Base-by-base conservation (phyloP, 306 rosid species). In the Cicer bijugum region DNA sequence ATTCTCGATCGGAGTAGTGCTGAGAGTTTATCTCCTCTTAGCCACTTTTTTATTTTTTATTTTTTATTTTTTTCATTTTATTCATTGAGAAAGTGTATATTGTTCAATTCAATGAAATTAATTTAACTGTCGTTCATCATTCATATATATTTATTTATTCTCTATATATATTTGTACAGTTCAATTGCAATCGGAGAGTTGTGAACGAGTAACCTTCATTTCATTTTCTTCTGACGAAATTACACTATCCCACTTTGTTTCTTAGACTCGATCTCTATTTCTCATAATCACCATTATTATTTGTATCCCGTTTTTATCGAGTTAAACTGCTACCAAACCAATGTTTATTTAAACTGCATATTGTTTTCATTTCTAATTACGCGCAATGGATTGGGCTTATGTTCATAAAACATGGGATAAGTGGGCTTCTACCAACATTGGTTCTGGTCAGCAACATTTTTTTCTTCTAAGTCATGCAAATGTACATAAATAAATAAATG, bases 371-470 rank as follows among this genome's bases (percentile, higher is more conserved):
- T n/a, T n/a, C n/a, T n/a, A n/a, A n/a, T n/a, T n/a, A 68, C 80
- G 69, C 39, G 48, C 55, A 72, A 93, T 93, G 98, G 96, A 93
- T 67, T 93, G 97, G 96, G 86, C 67, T 61, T 88, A 83, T 69
- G 91, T 85, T 7, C 89, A 84, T 77, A 89, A 84, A 81, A 71
- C 81, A 33, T 91, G 97, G 98, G 97, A 93, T 42, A 93, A 77
- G 84, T 93, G 98, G 94, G 91, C 92, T 84, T 86, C 96, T 66
- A 12, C 71, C 50, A 85, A 74, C 75, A 72, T 91, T 67, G 96
- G 88, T 57, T 82, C 96, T 58, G 96, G 98, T 90, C 16, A 86
- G 82, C 70, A 23, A 23, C 33, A 2, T 2, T 23, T 23, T 23
- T 23, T 23, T 23, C 3, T 23, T 23, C 28, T 23, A 23, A 28